These are phyloP conservation scores for Cardiospermum halicacabum DNA, from an alignment of 345 rosid genomes.

Conservation along the genomic window DNA sequence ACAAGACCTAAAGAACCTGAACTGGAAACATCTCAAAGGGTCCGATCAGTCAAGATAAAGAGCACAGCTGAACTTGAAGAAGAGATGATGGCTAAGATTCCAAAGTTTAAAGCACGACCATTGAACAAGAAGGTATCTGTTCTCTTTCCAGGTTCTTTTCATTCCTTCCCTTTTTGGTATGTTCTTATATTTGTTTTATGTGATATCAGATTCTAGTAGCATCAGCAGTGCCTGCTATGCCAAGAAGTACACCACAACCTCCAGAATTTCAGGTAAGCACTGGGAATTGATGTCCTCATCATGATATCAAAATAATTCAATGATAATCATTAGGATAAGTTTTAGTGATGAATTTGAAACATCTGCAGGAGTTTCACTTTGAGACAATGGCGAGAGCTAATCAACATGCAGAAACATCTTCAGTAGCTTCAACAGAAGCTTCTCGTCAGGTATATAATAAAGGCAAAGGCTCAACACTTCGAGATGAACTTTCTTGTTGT, in stretches of 20 bases:
- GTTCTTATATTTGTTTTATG: not conserved
- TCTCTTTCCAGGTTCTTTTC: not conserved
- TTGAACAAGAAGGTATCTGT: conserved; percentile 88
- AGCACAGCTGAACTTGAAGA: conserved; percentile 96
- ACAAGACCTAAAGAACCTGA: conserved; percentile 97
- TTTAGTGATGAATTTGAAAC: conserved; percentile 5
- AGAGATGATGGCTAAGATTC: conserved; percentile 96
- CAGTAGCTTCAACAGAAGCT: conserved; percentile 68
- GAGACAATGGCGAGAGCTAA: conserved; percentile 76
- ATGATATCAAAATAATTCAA: not conserved
- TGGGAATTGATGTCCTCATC: not conserved
- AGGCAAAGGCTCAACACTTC: conserved; percentile 11
- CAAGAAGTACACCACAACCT: conserved; percentile 69
- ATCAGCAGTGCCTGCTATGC: conserved; percentile 53
- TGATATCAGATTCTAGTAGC: conserved; percentile 66
- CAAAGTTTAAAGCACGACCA: conserved; percentile 97
- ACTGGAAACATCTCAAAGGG: conserved; percentile 81
- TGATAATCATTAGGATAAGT: not conserved
- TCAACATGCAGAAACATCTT: conserved; percentile 76
- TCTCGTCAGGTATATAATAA: conserved; percentile 64
- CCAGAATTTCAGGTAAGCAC: conserved; percentile 76
- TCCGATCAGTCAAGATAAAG: conserved; percentile 68
- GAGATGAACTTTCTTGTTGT: not conserved
- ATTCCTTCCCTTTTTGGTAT: conserved; percentile 1
- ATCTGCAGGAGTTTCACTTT: conserved; percentile 77